Evolutionary conservation across 2,329 filamentous ascomycete genomes (phyloP).

Genomic region (Cercospora sojina): DNA sequence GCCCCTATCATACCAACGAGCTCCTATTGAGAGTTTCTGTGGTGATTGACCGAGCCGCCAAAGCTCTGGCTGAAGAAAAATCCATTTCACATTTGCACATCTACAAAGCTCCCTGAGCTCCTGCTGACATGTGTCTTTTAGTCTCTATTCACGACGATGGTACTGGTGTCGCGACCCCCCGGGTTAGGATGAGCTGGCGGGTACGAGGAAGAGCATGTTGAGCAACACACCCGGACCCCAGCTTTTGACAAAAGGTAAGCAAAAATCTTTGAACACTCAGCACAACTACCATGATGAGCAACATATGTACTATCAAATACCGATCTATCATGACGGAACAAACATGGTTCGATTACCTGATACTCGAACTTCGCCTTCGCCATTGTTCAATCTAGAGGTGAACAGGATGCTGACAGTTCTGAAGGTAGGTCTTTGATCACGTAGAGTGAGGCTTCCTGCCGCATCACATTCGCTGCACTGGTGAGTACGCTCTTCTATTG

Average conservation of each 20-base stretch:
- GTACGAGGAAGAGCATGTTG: not conserved
- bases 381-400: not conserved
- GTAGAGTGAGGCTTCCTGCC: not conserved
- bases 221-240: not conserved
- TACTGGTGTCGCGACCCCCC: not conserved
- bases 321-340: constrained; percentile 46
- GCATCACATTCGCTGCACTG: not conserved
- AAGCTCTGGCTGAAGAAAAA: constrained; percentile 56
- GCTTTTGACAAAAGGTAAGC: constrained; percentile 14
- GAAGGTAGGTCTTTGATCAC: constrained; percentile 31
- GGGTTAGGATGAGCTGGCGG: constrained; percentile 1
- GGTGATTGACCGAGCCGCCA: constrained; percentile 63
- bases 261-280: not conserved
- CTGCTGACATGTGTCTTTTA: constrained; percentile 16
- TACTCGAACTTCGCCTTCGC: constrained; percentile 9
- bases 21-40: constrained; percentile 35
- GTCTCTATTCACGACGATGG: not conserved
- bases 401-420: constrained; percentile 27
- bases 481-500: constrained; percentile 32
- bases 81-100: constrained; percentile 11
- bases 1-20: constrained; percentile 59
- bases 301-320: constrained; percentile 53
- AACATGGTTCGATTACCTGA: constrained; percentile 52
- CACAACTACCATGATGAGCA: constrained; percentile 44
- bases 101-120: constrained; percentile 1